Conservation (phyloP, 768 basidiomycete genomes). For the Boletellus sp. region DNA sequence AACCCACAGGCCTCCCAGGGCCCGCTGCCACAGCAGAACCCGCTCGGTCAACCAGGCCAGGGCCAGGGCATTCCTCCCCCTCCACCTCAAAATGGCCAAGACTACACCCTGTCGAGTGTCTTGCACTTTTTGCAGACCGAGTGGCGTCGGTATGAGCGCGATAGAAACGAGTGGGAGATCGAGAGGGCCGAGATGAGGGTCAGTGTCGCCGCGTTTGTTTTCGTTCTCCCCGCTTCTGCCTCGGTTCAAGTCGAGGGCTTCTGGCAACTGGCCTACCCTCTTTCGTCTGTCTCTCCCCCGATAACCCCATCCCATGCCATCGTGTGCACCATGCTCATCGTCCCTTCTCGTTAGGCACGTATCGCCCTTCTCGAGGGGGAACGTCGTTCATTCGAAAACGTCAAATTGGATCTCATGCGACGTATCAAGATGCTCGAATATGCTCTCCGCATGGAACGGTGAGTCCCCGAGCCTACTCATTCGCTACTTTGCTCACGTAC, state of each 20-base stretch:
- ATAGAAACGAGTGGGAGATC: conserved; percentile 99
- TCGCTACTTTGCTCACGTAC: conserved; percentile 2
- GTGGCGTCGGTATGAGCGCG: conserved; percentile 96
- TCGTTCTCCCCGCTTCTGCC: neutral
- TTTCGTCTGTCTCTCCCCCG: too few relatives aligned
- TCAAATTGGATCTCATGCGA: conserved; percentile 92
- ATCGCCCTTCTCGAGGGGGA: conserved; percentile 98
- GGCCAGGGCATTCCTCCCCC: conserved; percentile 63
- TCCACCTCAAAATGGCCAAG: conserved; percentile 83
- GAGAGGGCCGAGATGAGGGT: conserved; percentile 99
- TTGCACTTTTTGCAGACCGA: conserved; percentile 98
- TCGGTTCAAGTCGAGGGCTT: neutral
- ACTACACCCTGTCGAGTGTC: conserved; percentile 90
- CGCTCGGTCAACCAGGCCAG: conserved; percentile 52
- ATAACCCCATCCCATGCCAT: neutral
- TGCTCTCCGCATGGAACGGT: conserved; percentile 95
- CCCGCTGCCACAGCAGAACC: conserved; percentile 51
- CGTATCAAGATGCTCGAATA: conserved; percentile 99
- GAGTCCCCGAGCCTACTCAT: conserved; percentile 27
- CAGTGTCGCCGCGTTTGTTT: conserved; percentile 31
- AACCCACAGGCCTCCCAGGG: conserved; percentile 36
- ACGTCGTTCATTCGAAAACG: conserved; percentile 93
- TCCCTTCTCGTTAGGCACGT: conserved; percentile 59
- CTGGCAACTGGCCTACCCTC: neutral
- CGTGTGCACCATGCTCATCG: conserved; percentile 12